These are phyloP conservation scores for Paecilomyces variotii DNA, from an alignment of 2,329 filamentous ascomycete genomes.

Conservation along the genomic window DNA sequence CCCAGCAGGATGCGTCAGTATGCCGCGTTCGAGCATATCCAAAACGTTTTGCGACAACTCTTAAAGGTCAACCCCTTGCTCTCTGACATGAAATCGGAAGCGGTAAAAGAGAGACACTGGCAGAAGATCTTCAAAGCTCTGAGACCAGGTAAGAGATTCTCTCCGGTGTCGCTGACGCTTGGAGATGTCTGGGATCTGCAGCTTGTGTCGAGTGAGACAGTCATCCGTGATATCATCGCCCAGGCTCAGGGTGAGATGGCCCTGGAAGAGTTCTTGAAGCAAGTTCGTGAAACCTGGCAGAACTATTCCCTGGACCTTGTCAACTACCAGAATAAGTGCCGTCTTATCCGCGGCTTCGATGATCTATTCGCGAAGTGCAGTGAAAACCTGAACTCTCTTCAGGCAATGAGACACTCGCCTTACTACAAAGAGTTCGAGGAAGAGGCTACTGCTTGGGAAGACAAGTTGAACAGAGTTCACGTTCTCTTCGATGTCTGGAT, in stretches of 20 bases:
- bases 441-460: conserved; percentile 92
- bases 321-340: conserved; percentile 96
- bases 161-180: conserved; percentile 87
- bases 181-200: conserved; percentile 98
- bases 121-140: conserved; percentile 95
- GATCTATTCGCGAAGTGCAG: conserved; percentile 98
- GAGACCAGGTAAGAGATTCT: conserved; percentile 88
- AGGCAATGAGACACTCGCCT: conserved; percentile 97
- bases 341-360: conserved; percentile 94
- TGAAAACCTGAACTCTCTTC: conserved; percentile 92
- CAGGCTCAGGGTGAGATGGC: conserved; percentile 98
- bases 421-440: conserved; percentile 99
- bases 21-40: conserved; percentile 98
- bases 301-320: conserved; percentile 91
- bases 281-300: conserved; percentile 94
- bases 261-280: conserved; percentile 91
- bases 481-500: conserved; percentile 99
- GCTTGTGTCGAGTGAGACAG: conserved; percentile 72
- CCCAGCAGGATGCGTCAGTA: conserved; percentile 98
- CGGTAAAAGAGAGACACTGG: conserved; percentile 94
- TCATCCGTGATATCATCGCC: conserved; percentile 86
- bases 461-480: conserved; percentile 94
- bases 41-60: conserved; percentile 77
- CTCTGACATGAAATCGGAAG: conserved; percentile 88
- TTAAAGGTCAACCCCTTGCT: conserved; percentile 87